Conservation (phyloP, 345 rosid genomes). For the Ceriops zippeliana region DNA sequence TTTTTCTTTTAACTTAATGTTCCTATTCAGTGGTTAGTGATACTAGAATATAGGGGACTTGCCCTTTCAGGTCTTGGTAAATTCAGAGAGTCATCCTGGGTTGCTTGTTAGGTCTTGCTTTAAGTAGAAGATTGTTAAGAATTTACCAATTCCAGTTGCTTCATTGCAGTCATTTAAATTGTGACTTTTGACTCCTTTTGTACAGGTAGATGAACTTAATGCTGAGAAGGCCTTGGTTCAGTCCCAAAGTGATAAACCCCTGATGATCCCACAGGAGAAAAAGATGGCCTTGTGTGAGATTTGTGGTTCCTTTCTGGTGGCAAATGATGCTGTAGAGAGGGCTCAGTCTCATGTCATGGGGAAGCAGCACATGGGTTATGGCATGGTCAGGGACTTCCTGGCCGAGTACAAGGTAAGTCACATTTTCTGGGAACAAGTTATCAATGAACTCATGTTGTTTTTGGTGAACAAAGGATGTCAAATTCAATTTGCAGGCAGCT, state of each 20-base stretch:
- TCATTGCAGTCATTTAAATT: neutral
- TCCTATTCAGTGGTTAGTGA: no score
- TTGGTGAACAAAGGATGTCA: conserved; percentile 10
- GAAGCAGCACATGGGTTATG: conserved; percentile 97
- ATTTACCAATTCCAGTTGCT: neutral
- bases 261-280: conserved; percentile 85
- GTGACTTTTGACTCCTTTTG: conserved; percentile 10
- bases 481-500: conserved; percentile 48
- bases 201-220: conserved; percentile 83
- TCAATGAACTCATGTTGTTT: neutral
- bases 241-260: conserved; percentile 65
- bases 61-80: no score
- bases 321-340: conserved; percentile 96
- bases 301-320: conserved; percentile 96
- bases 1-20: no score
- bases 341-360: conserved; percentile 94
- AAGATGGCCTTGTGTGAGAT: conserved; percentile 96
- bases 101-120: no score
- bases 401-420: conserved; percentile 62
- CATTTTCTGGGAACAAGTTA: neutral
- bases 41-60: no score
- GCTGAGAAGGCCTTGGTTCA: conserved; percentile 72
- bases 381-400: conserved; percentile 92
- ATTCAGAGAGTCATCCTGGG: no score
- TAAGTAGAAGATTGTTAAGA: no score